Evolutionary conservation across 208 protist species (phyloP).

Genomic region (Trichomonas gallinae): DNA sequence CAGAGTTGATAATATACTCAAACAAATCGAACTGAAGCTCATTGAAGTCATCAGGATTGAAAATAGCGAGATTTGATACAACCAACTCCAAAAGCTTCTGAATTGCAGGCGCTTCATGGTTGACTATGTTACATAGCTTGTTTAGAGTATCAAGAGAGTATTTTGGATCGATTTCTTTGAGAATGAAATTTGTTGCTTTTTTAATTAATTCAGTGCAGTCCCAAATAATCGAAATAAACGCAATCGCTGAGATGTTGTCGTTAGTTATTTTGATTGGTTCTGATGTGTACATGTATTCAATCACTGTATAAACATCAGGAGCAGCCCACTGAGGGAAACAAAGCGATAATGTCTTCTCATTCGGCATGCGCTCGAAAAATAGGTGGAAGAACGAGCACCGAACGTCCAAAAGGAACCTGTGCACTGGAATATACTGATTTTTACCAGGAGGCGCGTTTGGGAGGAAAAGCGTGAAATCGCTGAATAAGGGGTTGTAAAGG

Average conservation of each 20-base stretch:
- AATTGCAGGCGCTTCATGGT: background rate
- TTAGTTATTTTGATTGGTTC: background rate
- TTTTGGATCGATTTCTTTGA: too few species aligned
- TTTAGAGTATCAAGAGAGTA: background rate
- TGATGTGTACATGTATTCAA: background rate
- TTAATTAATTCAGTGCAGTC: background rate
- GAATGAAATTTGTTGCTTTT: background rate
- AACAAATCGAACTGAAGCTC: background rate
- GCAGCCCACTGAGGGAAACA: background rate
- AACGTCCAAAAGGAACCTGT: background rate
- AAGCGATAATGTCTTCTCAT: background rate
- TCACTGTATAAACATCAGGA: background rate
- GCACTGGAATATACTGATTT: background rate
- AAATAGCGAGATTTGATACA: background rate
- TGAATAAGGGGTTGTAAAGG: background rate
- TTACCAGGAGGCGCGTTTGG: background rate
- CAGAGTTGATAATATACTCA: background rate
- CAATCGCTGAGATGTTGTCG: background rate
- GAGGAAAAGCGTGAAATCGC: background rate
- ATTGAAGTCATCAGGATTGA: background rate
- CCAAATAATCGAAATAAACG: background rate
- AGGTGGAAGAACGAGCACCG: background rate
- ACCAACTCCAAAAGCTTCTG: background rate
- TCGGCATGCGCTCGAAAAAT: background rate
- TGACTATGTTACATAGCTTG: background rate